Evolutionary conservation across 306 rosid genomes (phyloP).

Genomic region (Malus fusca): DNA sequence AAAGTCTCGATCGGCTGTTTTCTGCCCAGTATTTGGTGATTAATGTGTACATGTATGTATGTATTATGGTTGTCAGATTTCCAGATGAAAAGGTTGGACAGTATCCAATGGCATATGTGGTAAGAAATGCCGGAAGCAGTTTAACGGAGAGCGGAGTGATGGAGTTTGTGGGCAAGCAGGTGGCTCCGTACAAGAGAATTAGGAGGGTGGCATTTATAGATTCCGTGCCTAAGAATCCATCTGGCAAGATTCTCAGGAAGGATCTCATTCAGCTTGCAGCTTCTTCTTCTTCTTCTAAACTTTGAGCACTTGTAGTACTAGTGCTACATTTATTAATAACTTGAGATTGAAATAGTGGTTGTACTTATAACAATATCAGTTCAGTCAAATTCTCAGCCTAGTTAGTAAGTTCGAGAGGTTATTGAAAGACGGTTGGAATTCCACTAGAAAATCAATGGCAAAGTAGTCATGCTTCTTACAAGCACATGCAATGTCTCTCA

Average conservation of each 20-base stretch:
- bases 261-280: constrained; percentile 82
- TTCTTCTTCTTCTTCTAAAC: constrained; percentile 60
- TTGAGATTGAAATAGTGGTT: no score
- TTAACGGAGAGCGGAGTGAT: constrained; percentile 50
- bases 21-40: not conserved
- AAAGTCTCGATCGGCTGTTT: no score
- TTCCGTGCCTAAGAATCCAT: constrained; percentile 78
- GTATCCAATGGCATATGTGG: constrained; percentile 78
- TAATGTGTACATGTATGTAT: not conserved
- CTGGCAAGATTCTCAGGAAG: constrained; percentile 94
- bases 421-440: no score
- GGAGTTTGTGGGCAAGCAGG: constrained; percentile 68
- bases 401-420: no score
- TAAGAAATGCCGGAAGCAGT: constrained; percentile 51
- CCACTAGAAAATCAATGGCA: no score
- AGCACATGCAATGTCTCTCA: no score
- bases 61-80: constrained; percentile 28
- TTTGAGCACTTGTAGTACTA: constrained; percentile 15
- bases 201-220: constrained; percentile 70
- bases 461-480: no score
- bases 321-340: no score
- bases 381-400: no score
- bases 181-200: constrained; percentile 82
- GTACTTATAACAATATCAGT: no score
- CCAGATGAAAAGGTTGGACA: constrained; percentile 91